Evolutionary conservation across 768 basidiomycete species (phyloP), one percentile per base, ranked within the genome.

Genomic region (Psilocybe cubensis): DNA sequence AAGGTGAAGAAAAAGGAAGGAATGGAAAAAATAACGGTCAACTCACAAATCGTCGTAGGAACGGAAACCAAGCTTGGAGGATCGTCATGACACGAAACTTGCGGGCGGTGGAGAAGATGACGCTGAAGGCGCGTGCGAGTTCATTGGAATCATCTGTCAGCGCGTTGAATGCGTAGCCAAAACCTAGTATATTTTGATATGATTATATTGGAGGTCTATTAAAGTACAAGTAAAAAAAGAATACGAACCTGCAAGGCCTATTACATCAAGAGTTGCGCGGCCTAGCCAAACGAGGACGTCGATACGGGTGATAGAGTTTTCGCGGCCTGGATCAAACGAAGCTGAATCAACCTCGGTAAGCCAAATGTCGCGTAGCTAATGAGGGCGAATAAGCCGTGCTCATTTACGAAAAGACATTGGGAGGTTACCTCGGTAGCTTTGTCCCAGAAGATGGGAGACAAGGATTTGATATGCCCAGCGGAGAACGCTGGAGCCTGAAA

Each of bases 181-280:
- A 72, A 14, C 70, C 70, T 70, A 31, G 35, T 12, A 45, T 25
- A n/a, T 17, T 6, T n/a, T 21, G 6, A 29, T 46, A 12, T 8
- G 25, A 24, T 23, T 46, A n/a, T 46, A 46, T 46, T 25, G 17
- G 17, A 38, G 11, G 42, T 18, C 20, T 23, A 44, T 46, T n/a
- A 20, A 46, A 7, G 14, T 7, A 17, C 10, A 46, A 25, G 27
- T 6, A 28, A 20, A 18, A 38, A 29, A 18, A 54, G n/a, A 17
- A 42, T 25, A 28, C 18, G 35, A 74, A 63, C 88, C 86, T 74
- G 76, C 86, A 35, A 89, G 76, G 7, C 90, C 91, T 47, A 94
- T 91, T 55, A 90, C 82, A 62, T 92, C 92, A 5, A 92, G 77
- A 2, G 90, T 89, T 27, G 82, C 79, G 42, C 81, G 81, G 33